Evolutionary conservation across 208 protist species (phyloP).

Genomic region (Acanthamoeba royreba): DNA sequence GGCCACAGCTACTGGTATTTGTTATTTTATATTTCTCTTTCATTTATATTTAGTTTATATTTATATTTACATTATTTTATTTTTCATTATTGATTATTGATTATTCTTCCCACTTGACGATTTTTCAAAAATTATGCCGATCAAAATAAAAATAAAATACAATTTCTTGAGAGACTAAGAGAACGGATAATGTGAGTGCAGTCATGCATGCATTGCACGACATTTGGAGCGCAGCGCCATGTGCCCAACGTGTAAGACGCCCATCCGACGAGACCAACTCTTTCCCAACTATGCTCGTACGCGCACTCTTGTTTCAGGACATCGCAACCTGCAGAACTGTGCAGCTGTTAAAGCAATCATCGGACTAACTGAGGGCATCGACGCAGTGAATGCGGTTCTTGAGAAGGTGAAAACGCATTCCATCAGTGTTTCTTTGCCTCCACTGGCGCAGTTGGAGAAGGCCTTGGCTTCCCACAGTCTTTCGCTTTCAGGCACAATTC

Average conservation of each 20-base stretch:
- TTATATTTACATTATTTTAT: background rate
- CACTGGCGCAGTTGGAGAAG: background rate
- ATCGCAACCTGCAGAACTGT: no score
- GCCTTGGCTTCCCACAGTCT: background rate
- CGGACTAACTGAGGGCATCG: no score
- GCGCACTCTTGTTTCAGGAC: background rate
- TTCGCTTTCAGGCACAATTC: background rate
- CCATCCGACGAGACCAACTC: background rate
- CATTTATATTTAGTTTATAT: background rate
- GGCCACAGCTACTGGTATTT: constrained; percentile 44
- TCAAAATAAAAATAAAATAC: no score
- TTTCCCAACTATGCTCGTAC: constrained; percentile 38
- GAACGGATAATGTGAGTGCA: background rate
- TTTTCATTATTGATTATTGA: background rate
- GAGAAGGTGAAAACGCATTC: constrained; percentile 17
- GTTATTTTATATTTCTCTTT: background rate
- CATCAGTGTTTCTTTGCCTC: background rate
- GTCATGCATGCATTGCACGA: background rate
- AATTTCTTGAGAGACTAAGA: no score
- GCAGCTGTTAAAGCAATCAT: no score
- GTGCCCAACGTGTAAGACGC: constrained; percentile 32
- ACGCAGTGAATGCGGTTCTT: constrained; percentile 34
- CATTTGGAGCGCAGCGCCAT: background rate
- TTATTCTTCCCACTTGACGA: background rate
- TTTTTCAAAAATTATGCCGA: no score